Evolutionary conservation across 106 monocot genomes (phyloP), one percentile per base, ranked within the genome.

Genomic region (Agapanthus africanus): DNA sequence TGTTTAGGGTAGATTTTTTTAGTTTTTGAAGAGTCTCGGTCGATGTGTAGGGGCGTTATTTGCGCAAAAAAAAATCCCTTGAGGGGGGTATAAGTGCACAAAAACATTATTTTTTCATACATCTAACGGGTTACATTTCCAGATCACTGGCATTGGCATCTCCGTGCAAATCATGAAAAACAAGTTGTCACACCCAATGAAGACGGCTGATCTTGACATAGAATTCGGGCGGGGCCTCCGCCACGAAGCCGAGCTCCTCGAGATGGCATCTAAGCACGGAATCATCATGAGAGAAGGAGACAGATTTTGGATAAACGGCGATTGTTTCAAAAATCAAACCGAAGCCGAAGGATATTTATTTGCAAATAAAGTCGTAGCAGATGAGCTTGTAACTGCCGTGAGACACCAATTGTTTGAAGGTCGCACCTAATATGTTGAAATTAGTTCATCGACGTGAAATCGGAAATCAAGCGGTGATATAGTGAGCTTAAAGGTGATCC

Each of bases 101-200:
- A n/a, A n/a, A n/a, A n/a, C n/a, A n/a, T n/a, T n/a, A n/a, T n/a
- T 1, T 26, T 23, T 65, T 22, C 39, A 65, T 46, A 7, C 26
- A 52, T 23, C 52, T 52, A 52, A 52, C 11, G 22, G 28, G 1
- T 42, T 27, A 41, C 10, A 21, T 27, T 57, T 51, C 38, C 78
- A 93, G 93, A 72, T 82, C 30, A 83, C 81, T 59, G 94, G 90
- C 30, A 75, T 94, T 34, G 40, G 72, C 69, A 73, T 94, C 71
- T 71, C 79, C 30, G 87, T 90, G 56, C 80, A 94, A 71, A 65
- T 94, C 21, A 72, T 85, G 26, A 94, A 94, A 84, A 94, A 94
- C 54, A 94, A 90, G 71, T 25, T 94, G 42, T 80, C 90, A 54
- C 80, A 86, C 50, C 72, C 82, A 14, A 74, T 81, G 79, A 87